phyloP scores from a whole-genome alignment of 257 asterid species.

The Echium plantagineum region DNA sequence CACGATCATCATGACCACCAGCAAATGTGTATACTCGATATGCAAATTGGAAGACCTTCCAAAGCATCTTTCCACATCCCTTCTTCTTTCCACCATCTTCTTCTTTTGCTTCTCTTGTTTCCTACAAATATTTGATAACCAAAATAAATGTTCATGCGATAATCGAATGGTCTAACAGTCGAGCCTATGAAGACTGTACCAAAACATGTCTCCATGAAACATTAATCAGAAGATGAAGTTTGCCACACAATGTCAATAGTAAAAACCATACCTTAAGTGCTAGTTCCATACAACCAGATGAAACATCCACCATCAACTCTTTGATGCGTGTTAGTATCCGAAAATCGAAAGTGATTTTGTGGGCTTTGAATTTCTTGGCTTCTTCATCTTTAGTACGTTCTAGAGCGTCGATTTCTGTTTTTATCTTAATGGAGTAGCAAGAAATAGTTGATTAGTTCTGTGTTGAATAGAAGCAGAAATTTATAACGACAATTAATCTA shows the following conservation, averaged over 20 bases:
- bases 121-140: no score
- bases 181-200: no score
- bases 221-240: no score
- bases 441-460: constrained; percentile 5
- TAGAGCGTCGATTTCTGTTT: constrained; percentile 61
- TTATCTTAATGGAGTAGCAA: constrained; percentile 33
- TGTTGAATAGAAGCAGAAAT: no score
- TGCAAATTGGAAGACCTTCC: constrained; percentile 91
- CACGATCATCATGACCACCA: constrained; percentile 89
- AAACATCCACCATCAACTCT: constrained; percentile 70
- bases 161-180: no score
- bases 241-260: background rate
- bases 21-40: constrained; percentile 69
- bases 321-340: constrained; percentile 64
- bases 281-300: constrained; percentile 75
- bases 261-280: constrained; percentile 61
- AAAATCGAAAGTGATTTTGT: constrained; percentile 69
- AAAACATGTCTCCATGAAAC: no score
- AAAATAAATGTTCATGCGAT: no score
- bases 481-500: no score
- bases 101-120: constrained; percentile 32
- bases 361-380: constrained; percentile 49
- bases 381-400: constrained; percentile 85
- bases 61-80: constrained; percentile 48
- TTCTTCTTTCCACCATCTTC: constrained; percentile 26